Evolutionary conservation across 139 green algal genomes (phyloP).

Genomic region (Chlorella vulgaris): DNA sequence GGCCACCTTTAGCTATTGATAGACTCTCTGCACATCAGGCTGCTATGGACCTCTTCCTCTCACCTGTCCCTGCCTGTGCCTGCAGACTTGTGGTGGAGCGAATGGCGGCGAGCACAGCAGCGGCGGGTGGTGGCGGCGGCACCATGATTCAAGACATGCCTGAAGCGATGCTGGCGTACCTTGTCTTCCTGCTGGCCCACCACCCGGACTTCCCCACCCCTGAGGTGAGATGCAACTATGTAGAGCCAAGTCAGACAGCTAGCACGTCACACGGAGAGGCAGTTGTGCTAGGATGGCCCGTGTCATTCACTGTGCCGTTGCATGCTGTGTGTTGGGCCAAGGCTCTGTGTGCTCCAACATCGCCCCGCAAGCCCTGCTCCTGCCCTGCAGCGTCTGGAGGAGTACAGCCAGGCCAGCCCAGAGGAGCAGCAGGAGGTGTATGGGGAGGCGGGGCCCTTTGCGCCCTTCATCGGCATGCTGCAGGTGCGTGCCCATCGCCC

Average conservation of each 20-base stretch:
- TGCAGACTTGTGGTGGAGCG: constrained; percentile 25
- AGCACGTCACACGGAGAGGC: too few relatives aligned
- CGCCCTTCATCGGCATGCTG: constrained; percentile 70
- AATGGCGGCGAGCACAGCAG: constrained; percentile 28
- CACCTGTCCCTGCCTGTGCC: not conserved
- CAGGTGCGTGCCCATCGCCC: constrained; percentile 48
- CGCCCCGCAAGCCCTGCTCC: not conserved
- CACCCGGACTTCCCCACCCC: constrained; percentile 80
- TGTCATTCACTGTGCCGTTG: too few relatives aligned
- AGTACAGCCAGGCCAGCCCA: constrained; percentile 1
- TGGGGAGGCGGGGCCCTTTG: constrained; percentile 8
- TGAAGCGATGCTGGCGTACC: constrained; percentile 80
- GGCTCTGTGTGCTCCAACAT: too few relatives aligned
- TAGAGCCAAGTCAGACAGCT: too few relatives aligned
- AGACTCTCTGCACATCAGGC: too few relatives aligned
- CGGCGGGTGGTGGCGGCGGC: constrained; percentile 34
- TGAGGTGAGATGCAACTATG: too few relatives aligned
- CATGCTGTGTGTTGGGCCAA: too few relatives aligned
- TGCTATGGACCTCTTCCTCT: too few relatives aligned
- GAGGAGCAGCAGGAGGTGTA: constrained; percentile 29
- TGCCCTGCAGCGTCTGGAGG: constrained; percentile 12
- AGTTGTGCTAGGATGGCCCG: too few relatives aligned
- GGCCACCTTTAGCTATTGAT: too few relatives aligned
- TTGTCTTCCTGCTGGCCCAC: constrained; percentile 80
- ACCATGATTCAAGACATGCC: constrained; percentile 67